Percentiles rank a stretch among this genome's conserved stretches.
These are phyloP conservation scores for Colletotrichum gigasporum DNA, from an alignment of 2,329 filamentous ascomycete species.

Conservation along the genomic window DNA sequence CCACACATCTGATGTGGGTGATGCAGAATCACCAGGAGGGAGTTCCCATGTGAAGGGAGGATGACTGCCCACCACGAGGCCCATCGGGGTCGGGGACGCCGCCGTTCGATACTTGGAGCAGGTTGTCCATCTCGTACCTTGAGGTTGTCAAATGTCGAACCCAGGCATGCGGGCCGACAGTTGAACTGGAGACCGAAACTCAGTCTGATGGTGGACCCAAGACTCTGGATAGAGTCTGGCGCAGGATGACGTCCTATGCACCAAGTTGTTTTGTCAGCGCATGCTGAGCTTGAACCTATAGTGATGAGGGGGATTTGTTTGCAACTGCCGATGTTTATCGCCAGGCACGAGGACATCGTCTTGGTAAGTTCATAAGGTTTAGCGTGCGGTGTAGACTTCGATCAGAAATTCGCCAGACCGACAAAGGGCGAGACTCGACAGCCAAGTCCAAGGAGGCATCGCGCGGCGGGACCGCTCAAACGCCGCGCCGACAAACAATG, in stretches of 20 bases:
- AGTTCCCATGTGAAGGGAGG: background rate
- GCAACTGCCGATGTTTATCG: conserved; percentile 3
- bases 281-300: background rate
- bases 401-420: background rate
- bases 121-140: background rate
- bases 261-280: background rate
- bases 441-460: conserved; percentile 6
- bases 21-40: background rate
- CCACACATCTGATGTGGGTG: conserved; percentile 2
- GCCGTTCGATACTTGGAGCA: conserved; percentile 9
- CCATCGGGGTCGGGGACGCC: conserved; percentile 7
- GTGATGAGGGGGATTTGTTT: background rate
- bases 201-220: background rate
- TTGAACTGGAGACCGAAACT: background rate
- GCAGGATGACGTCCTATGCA: conserved; percentile 10
- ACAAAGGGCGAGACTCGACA: background rate
- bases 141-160: background rate
- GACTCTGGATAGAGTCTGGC: background rate
- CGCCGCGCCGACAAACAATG: conserved; percentile 17
- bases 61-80: background rate
- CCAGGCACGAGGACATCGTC: background rate
- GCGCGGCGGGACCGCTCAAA: conserved; percentile 3
- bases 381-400: background rate
- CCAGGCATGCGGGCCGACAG: background rate
- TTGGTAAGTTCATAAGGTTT: background rate